These are phyloP conservation scores for Trichoderma atrobrunneum DNA, from an alignment of 2,329 filamentous ascomycete species.

Conservation along the genomic window DNA sequence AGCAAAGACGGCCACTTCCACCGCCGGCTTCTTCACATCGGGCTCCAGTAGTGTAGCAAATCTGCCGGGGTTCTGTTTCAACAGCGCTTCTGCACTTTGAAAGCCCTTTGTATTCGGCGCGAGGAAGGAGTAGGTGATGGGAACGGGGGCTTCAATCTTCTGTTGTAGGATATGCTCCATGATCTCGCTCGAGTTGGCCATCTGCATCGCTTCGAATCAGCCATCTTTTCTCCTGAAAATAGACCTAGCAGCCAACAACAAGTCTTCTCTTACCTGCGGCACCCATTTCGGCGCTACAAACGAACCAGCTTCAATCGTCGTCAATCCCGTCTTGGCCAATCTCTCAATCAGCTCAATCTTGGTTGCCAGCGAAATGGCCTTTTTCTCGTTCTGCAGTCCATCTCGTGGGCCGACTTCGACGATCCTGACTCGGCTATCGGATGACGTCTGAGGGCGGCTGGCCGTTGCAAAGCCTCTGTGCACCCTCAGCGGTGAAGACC, in stretches of 20 bases:
- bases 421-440: constrained; percentile 55
- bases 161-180: constrained; percentile 64
- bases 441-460: constrained; percentile 27
- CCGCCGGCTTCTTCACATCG: constrained; percentile 41
- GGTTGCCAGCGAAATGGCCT: constrained; percentile 63
- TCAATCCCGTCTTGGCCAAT: constrained; percentile 65
- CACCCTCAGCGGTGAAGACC: constrained; percentile 30
- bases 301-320: constrained; percentile 75
- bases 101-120: constrained; percentile 75
- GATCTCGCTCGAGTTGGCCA: constrained; percentile 75
- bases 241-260: background rate
- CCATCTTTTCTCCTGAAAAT: background rate
- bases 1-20: constrained; percentile 79
- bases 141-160: constrained; percentile 51
- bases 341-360: constrained; percentile 75
- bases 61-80: constrained; percentile 49
- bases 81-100: constrained; percentile 56
- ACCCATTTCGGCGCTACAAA: constrained; percentile 85
- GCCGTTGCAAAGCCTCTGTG: constrained; percentile 42
- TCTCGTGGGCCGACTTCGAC: constrained; percentile 84
- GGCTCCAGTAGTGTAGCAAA: constrained; percentile 52
- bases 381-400: constrained; percentile 84
- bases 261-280: constrained; percentile 59
- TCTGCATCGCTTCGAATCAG: constrained; percentile 45
- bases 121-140: constrained; percentile 75